These are phyloP conservation scores for Globisporangium viniferum DNA, from an alignment of 352 stramenopile genomes.

Conservation along the genomic window DNA sequence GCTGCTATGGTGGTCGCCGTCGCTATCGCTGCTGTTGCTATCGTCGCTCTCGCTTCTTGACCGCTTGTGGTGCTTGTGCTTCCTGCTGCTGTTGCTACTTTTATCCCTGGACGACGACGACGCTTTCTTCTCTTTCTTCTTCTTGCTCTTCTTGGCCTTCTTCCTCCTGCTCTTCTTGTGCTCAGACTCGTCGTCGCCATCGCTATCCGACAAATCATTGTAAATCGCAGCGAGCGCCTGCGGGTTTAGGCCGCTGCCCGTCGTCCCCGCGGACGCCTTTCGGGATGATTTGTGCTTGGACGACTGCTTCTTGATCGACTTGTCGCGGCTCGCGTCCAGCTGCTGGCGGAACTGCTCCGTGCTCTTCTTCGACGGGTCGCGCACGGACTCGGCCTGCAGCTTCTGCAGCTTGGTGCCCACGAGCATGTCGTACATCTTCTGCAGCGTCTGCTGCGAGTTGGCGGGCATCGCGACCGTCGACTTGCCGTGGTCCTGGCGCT, in stretches of 20 bases:
- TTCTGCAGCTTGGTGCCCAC: slow-evolving; percentile 69
- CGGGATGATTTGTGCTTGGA: slow-evolving; percentile 30
- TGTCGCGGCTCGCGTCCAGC: slow-evolving; percentile 64
- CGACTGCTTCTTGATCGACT: slow-evolving; percentile 47
- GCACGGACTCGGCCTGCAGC: slow-evolving; percentile 52
- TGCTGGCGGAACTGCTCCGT: slow-evolving; percentile 54
- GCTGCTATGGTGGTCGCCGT: background rate
- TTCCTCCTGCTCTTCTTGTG: slow-evolving; percentile 17
- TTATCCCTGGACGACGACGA: slow-evolving; percentile 15
- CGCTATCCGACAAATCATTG: slow-evolving; percentile 27
- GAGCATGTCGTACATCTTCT: slow-evolving; percentile 80
- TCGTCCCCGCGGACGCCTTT: slow-evolving; percentile 19
- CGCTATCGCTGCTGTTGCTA: slow-evolving; percentile 1
- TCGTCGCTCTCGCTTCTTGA: slow-evolving; percentile 21
- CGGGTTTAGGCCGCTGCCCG: slow-evolving; percentile 58
- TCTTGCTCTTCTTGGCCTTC: slow-evolving; percentile 41
- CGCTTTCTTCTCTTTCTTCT: slow-evolving; percentile 45
- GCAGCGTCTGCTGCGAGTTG: slow-evolving; percentile 57
- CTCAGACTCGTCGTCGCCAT: slow-evolving; percentile 27
- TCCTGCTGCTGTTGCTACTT: slow-evolving; percentile 18
- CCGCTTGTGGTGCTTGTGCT: slow-evolving; percentile 17
- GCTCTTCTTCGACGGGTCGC: slow-evolving; percentile 37
- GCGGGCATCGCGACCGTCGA: slow-evolving; percentile 36
- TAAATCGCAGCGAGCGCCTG: slow-evolving; percentile 70
- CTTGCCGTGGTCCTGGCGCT: slow-evolving; percentile 60